phyloP scores from a whole-genome alignment of 345 rosid genomes.

The Lepidium sativum region DNA sequence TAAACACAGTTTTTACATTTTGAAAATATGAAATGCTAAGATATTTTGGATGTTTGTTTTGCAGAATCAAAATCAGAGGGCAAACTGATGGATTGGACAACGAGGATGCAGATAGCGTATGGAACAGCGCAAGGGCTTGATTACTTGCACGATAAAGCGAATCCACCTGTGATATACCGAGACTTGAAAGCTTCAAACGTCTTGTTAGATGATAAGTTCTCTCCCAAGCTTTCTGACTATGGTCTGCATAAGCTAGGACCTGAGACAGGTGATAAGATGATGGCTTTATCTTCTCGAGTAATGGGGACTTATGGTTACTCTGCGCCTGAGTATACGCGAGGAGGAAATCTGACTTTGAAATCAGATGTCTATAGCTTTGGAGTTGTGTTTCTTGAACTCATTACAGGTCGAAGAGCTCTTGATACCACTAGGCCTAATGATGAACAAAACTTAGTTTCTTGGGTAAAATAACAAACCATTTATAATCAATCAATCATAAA shows the following conservation, averaged over 20 bases:
- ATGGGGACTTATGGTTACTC: slow-evolving; percentile 77
- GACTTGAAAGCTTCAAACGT: slow-evolving; percentile 62
- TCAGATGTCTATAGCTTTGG: slow-evolving; percentile 84
- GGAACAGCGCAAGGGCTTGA: slow-evolving; percentile 66
- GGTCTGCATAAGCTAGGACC: slow-evolving; percentile 53
- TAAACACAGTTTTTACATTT: neutral
- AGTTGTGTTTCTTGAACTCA: slow-evolving; percentile 62
- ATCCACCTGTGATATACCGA: slow-evolving; percentile 50
- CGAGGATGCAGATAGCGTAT: slow-evolving; percentile 52
- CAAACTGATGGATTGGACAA: slow-evolving; percentile 46
- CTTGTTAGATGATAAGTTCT: slow-evolving; percentile 39
- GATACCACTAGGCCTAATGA: slow-evolving; percentile 57
- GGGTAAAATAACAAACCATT: slow-evolving; percentile 10
- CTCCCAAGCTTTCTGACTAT: slow-evolving; percentile 53
- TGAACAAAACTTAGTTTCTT: slow-evolving; percentile 53
- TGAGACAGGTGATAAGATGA: slow-evolving; percentile 33
- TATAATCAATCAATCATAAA: neutral
- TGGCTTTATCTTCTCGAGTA: slow-evolving; percentile 35
- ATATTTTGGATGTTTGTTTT: neutral
- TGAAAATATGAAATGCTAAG: neutral
- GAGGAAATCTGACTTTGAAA: slow-evolving; percentile 42
- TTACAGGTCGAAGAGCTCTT: slow-evolving; percentile 59
- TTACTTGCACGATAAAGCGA: slow-evolving; percentile 46
- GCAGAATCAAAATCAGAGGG: slow-evolving; percentile 27
- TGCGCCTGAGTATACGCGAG: slow-evolving; percentile 66